Conservation (phyloP, 139 green algal species). For the Pleodorina starrii region DNA sequence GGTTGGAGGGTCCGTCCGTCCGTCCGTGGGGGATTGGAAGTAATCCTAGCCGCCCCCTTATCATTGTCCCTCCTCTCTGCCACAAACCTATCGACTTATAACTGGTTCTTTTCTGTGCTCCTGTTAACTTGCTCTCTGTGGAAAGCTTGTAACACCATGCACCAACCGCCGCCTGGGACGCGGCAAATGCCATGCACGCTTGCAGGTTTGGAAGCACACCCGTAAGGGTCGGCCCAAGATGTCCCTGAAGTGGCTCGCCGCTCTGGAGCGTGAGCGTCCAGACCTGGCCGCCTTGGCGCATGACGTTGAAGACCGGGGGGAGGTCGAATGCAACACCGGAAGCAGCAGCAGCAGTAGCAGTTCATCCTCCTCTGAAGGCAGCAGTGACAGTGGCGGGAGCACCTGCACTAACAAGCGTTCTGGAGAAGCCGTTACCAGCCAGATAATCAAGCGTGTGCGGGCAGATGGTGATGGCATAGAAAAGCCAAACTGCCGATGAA, state of each 20-base stretch:
- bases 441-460: too few relatives aligned
- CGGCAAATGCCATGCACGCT: too few relatives aligned
- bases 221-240: constrained; percentile 84
- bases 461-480: too few relatives aligned
- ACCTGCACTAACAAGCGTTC: neutral
- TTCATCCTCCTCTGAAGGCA: constrained; percentile 52
- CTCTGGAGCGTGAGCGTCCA: constrained; percentile 66
- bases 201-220: constrained; percentile 77
- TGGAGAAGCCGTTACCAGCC: too few relatives aligned
- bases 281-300: constrained; percentile 76
- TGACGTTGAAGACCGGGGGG: constrained; percentile 44
- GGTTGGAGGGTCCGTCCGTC: neutral
- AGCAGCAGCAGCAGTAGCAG: constrained; percentile 52
- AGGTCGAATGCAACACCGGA: constrained; percentile 38
- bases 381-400: neutral
- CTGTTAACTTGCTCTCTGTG: too few relatives aligned
- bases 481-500: too few relatives aligned
- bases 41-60: neutral
- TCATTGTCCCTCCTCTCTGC: neutral
- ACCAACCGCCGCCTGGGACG: too few relatives aligned
- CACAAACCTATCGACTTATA: neutral
- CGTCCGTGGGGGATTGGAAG: neutral
- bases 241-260: constrained; percentile 74
- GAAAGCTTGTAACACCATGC: too few relatives aligned
- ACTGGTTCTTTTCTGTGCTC: neutral